Conservation (phyloP, 352 stramenopile species). For the Thraustotheca clavata region DNA sequence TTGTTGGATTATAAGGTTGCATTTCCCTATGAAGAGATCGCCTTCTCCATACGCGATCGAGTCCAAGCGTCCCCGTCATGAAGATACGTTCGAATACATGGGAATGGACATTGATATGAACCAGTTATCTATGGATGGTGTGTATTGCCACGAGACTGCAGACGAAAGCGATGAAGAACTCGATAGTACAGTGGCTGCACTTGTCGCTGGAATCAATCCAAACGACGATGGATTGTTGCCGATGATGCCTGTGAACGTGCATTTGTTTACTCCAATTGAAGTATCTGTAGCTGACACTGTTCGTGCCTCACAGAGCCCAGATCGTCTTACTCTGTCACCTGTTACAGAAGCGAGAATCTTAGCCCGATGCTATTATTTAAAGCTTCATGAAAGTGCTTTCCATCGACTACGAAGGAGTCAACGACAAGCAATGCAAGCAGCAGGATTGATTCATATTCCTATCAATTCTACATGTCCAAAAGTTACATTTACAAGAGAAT, state of each 20-base stretch:
- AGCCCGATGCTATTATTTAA: not conserved
- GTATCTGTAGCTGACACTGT: not conserved
- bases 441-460: slow-evolving; percentile 8
- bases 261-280: not conserved
- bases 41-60: not conserved
- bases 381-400: slow-evolving; percentile 2
- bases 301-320: not conserved
- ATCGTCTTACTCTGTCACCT: slow-evolving; percentile 1
- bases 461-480: not conserved
- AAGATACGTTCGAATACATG: not conserved
- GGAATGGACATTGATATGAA: slow-evolving; percentile 1
- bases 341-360: not conserved
- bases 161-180: not conserved
- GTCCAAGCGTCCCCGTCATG: not conserved
- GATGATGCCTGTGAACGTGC: not conserved
- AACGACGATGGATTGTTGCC: not conserved
- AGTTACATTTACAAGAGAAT: slow-evolving; percentile 5
- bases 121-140: not conserved
- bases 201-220: not conserved
- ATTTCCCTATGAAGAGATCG: not conserved
- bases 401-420: not conserved
- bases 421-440: slow-evolving; percentile 9
- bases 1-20: slow-evolving; percentile 6
- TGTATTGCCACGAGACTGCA: not conserved
- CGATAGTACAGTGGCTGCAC: not conserved